Percentiles rank a stretch among this genome's conserved stretches.
phyloP scores from a whole-genome alignment of 768 basidiomycete genomes.

The Serendipita vermifera region DNA sequence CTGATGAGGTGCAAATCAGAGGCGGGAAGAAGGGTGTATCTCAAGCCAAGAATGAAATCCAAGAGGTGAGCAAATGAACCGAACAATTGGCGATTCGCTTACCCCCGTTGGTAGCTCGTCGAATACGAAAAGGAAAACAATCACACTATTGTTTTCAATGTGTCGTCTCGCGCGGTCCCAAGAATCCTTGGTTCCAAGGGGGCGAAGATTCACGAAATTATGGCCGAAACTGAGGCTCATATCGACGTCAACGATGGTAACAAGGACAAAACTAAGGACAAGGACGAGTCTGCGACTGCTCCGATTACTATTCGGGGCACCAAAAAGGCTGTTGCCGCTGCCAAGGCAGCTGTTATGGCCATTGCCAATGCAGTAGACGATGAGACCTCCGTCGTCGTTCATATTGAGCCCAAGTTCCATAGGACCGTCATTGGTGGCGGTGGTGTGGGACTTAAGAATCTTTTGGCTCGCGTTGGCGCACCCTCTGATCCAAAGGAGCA shows the following conservation, averaged over 20 bases:
- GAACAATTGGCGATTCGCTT: background rate
- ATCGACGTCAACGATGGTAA: constrained; percentile 62
- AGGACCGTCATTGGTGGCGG: constrained; percentile 85
- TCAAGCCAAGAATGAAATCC: constrained; percentile 76
- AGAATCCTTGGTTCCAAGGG: constrained; percentile 89
- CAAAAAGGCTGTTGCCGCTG: constrained; percentile 71
- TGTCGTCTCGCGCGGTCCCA: constrained; percentile 73
- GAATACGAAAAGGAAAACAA: constrained; percentile 93
- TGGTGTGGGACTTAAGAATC: constrained; percentile 74
- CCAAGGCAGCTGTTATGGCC: constrained; percentile 70
- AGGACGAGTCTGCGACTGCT: constrained; percentile 39
- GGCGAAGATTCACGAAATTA: constrained; percentile 85
- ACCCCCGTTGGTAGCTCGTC: constrained; percentile 47
- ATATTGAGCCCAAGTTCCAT: constrained; percentile 78
- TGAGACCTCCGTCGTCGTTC: constrained; percentile 52
- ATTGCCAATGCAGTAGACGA: constrained; percentile 79
- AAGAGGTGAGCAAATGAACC: constrained; percentile 41
- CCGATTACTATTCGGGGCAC: constrained; percentile 74
- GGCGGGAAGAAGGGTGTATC: constrained; percentile 95
- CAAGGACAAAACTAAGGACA: constrained; percentile 45
- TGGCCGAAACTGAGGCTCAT: constrained; percentile 74
- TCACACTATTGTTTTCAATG: constrained; percentile 64
- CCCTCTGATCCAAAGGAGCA: constrained; percentile 71
- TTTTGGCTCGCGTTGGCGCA: constrained; percentile 69
- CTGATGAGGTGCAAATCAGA: constrained; percentile 89